Evolutionary conservation across 2,329 filamentous ascomycete species (phyloP).

Genomic region (Curvularia spicifera): DNA sequence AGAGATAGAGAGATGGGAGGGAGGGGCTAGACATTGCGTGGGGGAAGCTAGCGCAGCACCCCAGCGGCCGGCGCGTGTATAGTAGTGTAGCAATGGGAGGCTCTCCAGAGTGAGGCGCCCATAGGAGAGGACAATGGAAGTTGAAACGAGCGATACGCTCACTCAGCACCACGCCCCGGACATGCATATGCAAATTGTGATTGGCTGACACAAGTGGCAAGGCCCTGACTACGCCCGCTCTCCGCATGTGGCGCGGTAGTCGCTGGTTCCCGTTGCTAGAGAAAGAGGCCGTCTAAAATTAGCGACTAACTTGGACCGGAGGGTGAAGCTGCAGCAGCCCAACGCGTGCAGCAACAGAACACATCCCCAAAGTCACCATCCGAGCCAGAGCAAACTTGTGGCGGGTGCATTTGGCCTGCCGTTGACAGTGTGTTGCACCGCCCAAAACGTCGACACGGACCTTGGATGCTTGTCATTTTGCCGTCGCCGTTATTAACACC

Average conservation of each 20-base stretch:
- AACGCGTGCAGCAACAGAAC: conserved; percentile 21
- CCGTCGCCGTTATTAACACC: conserved; percentile 41
- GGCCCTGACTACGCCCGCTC: conserved; percentile 4
- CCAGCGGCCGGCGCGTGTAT: conserved; percentile 36
- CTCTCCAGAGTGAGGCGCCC: conserved; percentile 22
- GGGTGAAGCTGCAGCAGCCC: conserved; percentile 21
- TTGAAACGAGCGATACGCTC: conserved; percentile 38
- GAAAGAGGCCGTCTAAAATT: conserved; percentile 25
- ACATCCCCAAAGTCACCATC: conserved; percentile 20
- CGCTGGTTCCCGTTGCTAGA: conserved; percentile 16
- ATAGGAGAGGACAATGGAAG: conserved; percentile 27
- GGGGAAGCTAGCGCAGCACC: conserved; percentile 48
- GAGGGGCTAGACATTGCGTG: conserved; percentile 20
- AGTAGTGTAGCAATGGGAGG: conserved; percentile 19
- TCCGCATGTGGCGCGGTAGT: conserved; percentile 12
- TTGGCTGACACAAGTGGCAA: conserved; percentile 20
- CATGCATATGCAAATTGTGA: conserved; percentile 27
- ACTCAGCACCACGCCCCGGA: conserved; percentile 19
- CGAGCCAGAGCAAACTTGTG: conserved; percentile 23
- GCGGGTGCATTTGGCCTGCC: conserved; percentile 17
- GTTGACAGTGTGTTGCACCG: conserved; percentile 32
- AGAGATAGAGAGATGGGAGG: neutral
- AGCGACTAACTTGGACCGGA: conserved; percentile 19
- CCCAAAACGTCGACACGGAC: conserved; percentile 33
- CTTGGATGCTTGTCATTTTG: conserved; percentile 37